Evolutionary conservation across 2,329 filamentous ascomycete genomes (phyloP).

Genomic region (Periconia macrospinosa): DNA sequence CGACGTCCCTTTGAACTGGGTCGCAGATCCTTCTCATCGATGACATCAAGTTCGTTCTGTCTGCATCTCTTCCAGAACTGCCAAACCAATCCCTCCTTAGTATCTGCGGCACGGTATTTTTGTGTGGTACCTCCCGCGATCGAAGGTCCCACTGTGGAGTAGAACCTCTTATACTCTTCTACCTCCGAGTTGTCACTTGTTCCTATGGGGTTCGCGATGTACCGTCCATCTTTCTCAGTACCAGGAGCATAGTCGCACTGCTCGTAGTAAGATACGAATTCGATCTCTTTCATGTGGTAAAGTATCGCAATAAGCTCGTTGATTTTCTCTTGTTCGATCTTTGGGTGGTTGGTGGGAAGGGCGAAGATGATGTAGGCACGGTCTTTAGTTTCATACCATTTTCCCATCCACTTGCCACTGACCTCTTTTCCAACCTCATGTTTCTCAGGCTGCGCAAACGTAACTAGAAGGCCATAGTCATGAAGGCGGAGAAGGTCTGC

Average conservation of each 20-base stretch:
- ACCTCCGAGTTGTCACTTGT: neutral
- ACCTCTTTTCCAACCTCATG: neutral
- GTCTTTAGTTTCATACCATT: conserved; percentile 3
- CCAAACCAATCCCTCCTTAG: neutral
- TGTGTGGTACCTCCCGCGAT: neutral
- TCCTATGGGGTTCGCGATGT: neutral
- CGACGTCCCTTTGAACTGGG: neutral
- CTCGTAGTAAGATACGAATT: neutral
- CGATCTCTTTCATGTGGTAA: neutral
- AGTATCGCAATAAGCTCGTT: neutral
- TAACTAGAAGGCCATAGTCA: conserved; percentile 1
- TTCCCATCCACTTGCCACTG: neutral
- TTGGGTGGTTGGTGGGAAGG: neutral
- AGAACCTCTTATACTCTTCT: neutral
- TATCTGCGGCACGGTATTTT: neutral
- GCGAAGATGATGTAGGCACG: neutral
- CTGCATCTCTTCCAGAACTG: neutral
- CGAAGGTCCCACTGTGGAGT: neutral
- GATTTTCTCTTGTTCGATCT: neutral
- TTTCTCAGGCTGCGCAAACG: neutral
- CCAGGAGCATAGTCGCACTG: neutral
- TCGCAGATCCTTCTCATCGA: neutral
- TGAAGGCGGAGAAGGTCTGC: neutral
- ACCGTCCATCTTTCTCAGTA: neutral
- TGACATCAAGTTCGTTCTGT: neutral